Percentiles rank a stretch among this genome's conserved stretches.
Evolutionary conservation across 2,329 filamentous ascomycete genomes (phyloP).

Genomic region (Colletotrichum sp.): DNA sequence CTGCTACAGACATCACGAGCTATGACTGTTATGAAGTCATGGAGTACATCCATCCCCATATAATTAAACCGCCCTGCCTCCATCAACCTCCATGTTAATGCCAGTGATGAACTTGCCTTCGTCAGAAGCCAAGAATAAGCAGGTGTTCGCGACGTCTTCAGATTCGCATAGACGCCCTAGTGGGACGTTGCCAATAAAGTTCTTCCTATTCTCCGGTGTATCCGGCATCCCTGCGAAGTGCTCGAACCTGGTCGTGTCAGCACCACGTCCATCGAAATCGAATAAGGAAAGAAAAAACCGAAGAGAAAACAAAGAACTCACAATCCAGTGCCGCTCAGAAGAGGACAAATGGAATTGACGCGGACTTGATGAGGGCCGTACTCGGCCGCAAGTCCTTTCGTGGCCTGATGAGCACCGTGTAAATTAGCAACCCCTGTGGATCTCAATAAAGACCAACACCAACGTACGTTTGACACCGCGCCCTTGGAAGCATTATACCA

Average conservation of each 20-base stretch:
- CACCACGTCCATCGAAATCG: neutral
- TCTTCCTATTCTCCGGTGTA: constrained; percentile 64
- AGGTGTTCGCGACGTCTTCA: constrained; percentile 73
- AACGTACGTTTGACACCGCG: constrained; percentile 57
- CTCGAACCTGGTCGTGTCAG: constrained; percentile 24
- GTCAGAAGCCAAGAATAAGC: constrained; percentile 72
- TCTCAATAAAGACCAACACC: too few species aligned
- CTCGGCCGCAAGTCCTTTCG: constrained; percentile 69
- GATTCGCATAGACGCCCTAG: constrained; percentile 43
- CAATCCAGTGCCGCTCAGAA: constrained; percentile 71
- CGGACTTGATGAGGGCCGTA: constrained; percentile 75
- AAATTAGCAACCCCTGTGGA: neutral
- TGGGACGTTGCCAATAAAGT: constrained; percentile 15
- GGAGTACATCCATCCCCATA: neutral
- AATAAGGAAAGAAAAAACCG: neutral
- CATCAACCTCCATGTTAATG: constrained; percentile 63
- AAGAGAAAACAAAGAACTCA: constrained; percentile 22
- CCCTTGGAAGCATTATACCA: constrained; percentile 77
- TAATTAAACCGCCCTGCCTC: constrained; percentile 2
- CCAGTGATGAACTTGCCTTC: constrained; percentile 77
- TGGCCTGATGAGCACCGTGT: constrained; percentile 37
- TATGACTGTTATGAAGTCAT: neutral
- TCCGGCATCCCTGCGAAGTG: constrained; percentile 66
- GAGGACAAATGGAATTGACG: constrained; percentile 74
- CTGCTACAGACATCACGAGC: neutral